A percentile compares a stretch with the other conserved stretches of the same genome.
Evolutionary conservation across 2,329 filamentous ascomycete genomes (phyloP).

Genomic region (Fusarium sp.): DNA sequence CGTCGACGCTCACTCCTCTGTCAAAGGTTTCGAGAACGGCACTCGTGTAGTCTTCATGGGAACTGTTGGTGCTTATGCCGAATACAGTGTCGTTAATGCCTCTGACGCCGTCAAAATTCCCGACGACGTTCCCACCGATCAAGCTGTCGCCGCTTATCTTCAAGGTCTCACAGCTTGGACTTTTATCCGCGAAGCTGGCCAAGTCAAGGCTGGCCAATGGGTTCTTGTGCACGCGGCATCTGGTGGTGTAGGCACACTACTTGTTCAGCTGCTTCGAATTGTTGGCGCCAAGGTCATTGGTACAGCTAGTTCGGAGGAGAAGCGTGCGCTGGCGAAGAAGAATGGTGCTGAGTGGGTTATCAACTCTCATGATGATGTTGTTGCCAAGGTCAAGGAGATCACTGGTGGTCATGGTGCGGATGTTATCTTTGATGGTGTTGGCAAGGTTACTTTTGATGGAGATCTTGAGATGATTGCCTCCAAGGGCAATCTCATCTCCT

Average conservation of each 20-base stretch:
- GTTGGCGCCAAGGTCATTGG: slow-evolving; percentile 84
- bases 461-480: slow-evolving; percentile 79
- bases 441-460: slow-evolving; percentile 85
- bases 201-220: slow-evolving; percentile 83
- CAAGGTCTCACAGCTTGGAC: slow-evolving; percentile 88
- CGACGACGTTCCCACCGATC: slow-evolving; percentile 67
- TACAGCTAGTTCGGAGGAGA: slow-evolving; percentile 79
- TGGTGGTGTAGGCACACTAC: slow-evolving; percentile 81
- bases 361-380: slow-evolving; percentile 74
- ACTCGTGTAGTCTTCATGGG: slow-evolving; percentile 79
- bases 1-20: slow-evolving; percentile 68
- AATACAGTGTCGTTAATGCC: slow-evolving; percentile 67
- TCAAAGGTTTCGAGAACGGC: slow-evolving; percentile 70
- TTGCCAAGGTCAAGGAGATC: slow-evolving; percentile 72
- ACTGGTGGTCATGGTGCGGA: slow-evolving; percentile 79
- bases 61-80: slow-evolving; percentile 63
- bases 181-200: slow-evolving; percentile 79
- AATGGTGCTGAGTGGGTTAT: slow-evolving; percentile 80
- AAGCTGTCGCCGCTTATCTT: slow-evolving; percentile 77
- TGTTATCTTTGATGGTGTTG: slow-evolving; percentile 88
- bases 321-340: slow-evolving; percentile 75
- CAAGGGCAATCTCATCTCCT: slow-evolving; percentile 83
- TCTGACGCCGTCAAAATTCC: slow-evolving; percentile 73
- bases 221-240: slow-evolving; percentile 87
- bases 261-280: slow-evolving; percentile 79